Evolutionary conservation across 495 filamentous ascomycete genomes (phyloP), one percentile per base, ranked within the genome.

Genomic region (Elaphomyces granulatus): DNA sequence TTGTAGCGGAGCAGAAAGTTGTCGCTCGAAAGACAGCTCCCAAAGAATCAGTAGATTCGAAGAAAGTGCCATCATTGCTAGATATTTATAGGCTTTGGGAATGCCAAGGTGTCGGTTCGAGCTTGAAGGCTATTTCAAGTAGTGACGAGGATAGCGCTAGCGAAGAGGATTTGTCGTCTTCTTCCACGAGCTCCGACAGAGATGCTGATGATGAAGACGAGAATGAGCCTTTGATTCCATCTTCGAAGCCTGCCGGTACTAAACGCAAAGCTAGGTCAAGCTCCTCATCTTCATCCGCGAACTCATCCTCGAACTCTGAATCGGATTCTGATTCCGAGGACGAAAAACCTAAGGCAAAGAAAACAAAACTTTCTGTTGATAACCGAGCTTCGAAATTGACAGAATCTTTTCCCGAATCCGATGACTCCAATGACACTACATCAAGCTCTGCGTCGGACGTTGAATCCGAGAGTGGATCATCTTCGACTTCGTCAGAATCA

Each of bases 251-350:
- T 2, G 37, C 58, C 9, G 53, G 64, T 20, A 51, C 59, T 30
- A 83, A 84, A 62, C 76, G 80, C 45, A 83, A 84, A 61, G 76
- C 75, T 16, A 62, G 63, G 28, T 71, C 72, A 2, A 61, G 55
- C 55, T 63, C 60, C 20, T 68, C 61, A 21, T 68, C 59, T 30
- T 71, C 59, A 32, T 41, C 59, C 3, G 70, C 69, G 2, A 58
- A 59, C 4, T 72, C 70, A 4, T 55, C 59, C 35, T 72, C 72
- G 9, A 60, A 60, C 20, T 61, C 62, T 6, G 40, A 37, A 15
- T 64, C 59, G 0, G 55, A 61, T 31, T 55, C 55, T 15, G 56
- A 63, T 8, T 51, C 52, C 20, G 59, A 66, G 14, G 54, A 53
- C 17, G 54, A 59, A n/a, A 28, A 51, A 16, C 46, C 44, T 14